Base-by-base conservation (phyloP, 2,329 filamentous ascomycete species). In the Chrysoporthe deuterocubensis region DNA sequence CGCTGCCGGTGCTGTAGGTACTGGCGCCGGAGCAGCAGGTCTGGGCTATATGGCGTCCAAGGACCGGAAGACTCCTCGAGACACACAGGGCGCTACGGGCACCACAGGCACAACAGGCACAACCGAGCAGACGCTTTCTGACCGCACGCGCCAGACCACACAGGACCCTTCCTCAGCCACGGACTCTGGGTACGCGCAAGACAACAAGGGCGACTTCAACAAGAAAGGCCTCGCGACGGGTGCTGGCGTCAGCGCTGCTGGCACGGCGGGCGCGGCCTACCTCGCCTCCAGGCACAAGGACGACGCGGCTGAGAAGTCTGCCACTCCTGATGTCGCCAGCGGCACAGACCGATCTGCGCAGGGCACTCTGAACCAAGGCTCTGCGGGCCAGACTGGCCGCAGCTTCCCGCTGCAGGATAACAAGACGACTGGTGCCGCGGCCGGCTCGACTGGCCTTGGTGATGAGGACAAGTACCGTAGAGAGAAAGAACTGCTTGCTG, bases 201-300 rank as follows among this genome's bases (percentile, higher is more conserved):
- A 44, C 34, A 14, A 43, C 34, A 26, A 57, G 4, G n/a, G 13
- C 4, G 21, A 32, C n/a, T 2, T n/a, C 64, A n/a, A 44, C 42
- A 32, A 52, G 3, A n/a, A 37, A 8, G 40, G 48, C 40, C 40
- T 62, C 50, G 59, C 58, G 11, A 46, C 58, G 16, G 59, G 26
- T 6, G 42, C 59, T 16, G 48, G 46, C 11, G 64, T 21, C 18
- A 60, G 42, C 46, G 54, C 21, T 14, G 40, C 64, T 18, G 67
- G 59, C 3, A 26, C 44, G 21, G 52, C 60, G n/a, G 67, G 60
- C 5, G 44, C 59, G 9, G 42, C 62, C 6, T 65, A 69, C 46
- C 65, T 65, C 21, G 58, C 43, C 1, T 46, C 57, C 6, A 65
- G 32, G 26, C 58, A 63, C 54, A 68, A 62, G 43, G 59, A 32